phyloP scores from a whole-genome alignment of 2,329 filamentous ascomycete genomes.

The Fonsecaea pugnacius region DNA sequence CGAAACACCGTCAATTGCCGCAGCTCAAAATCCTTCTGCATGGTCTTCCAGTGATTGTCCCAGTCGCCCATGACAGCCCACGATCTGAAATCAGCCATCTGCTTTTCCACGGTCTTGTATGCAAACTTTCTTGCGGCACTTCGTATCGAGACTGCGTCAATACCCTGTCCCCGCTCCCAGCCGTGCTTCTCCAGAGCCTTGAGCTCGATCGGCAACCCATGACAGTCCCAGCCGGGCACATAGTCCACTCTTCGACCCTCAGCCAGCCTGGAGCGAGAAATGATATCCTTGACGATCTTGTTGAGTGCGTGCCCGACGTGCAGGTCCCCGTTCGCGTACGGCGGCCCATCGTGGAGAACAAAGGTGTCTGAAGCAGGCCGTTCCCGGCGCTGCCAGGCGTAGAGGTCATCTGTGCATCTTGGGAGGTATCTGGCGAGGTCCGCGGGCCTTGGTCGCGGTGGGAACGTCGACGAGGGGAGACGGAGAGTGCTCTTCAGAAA shows the following conservation, averaged over 20 bases:
- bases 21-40: constrained; percentile 66
- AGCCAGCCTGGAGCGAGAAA: constrained; percentile 78
- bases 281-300: constrained; percentile 95
- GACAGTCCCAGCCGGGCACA: constrained; percentile 95
- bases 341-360: constrained; percentile 90
- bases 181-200: constrained; percentile 75
- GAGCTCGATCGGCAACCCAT: constrained; percentile 94
- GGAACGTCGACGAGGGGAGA: constrained; percentile 75
- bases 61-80: constrained; percentile 70
- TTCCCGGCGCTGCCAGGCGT: constrained; percentile 75
- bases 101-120: constrained; percentile 59
- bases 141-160: constrained; percentile 56
- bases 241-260: constrained; percentile 78
- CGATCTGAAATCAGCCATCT: constrained; percentile 62
- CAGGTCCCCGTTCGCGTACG: constrained; percentile 90
- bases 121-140: constrained; percentile 61
- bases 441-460: constrained; percentile 52
- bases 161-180: constrained; percentile 48
- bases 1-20: constrained; percentile 64
- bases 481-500: constrained; percentile 75
- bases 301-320: constrained; percentile 96
- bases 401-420: constrained; percentile 83
- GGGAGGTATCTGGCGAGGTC: constrained; percentile 65
- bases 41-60: constrained; percentile 65
- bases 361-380: constrained; percentile 64